Base-by-base conservation (phyloP, 768 basidiomycete genomes). In the Coprinopsis strossmayeri region DNA sequence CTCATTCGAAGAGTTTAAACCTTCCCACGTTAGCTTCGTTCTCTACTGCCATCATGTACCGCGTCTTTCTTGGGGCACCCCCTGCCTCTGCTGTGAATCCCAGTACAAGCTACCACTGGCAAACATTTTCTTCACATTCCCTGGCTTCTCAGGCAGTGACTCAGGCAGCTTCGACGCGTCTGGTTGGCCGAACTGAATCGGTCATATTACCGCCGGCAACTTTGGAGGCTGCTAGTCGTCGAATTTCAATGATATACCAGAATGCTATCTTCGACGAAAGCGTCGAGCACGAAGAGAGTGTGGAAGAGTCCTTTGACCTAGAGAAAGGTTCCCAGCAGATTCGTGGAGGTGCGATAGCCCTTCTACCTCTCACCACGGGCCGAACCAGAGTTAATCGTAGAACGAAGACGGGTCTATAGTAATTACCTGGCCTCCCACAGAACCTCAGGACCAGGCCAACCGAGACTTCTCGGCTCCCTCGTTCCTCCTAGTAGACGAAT, bases 201-300 rank as follows among this genome's bases (percentile, higher is more conserved):
- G 49, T 65, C 3, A 39, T 67, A 15, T 66, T 79, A n/a, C 78
- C 75, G 3, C 67, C 72, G 10, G 74, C 74, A 17, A 82, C 80
- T 0, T 59, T 87, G 34, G 81, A 84, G 54, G 82, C 76, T 3
- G 85, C 83, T 5, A 84, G 76, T 58, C 70, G 70, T n/a, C 71
- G 82, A 32, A 81, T 91, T 37, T 89, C 87, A 0, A 49, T 76
- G 44, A 62, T 87, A 20, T 90, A 90, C 56, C 69, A 81, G 57
- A 85, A 86, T 47, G 71, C 81, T 24, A 84, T 87, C n/a, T 88
- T 88, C 13, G 62, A 64, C 23, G 24, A 34, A 25, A 53, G 37
- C 26, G 58, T 57, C 5, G 59, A 51, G 18, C 46, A 46, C 24
- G 57, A 51, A 18, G 55, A 59, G 17, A 50, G 48, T 39, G 44